These are phyloP conservation scores for Fusarium burgessii DNA, from an alignment of 2,329 filamentous ascomycete genomes.

Conservation along the genomic window DNA sequence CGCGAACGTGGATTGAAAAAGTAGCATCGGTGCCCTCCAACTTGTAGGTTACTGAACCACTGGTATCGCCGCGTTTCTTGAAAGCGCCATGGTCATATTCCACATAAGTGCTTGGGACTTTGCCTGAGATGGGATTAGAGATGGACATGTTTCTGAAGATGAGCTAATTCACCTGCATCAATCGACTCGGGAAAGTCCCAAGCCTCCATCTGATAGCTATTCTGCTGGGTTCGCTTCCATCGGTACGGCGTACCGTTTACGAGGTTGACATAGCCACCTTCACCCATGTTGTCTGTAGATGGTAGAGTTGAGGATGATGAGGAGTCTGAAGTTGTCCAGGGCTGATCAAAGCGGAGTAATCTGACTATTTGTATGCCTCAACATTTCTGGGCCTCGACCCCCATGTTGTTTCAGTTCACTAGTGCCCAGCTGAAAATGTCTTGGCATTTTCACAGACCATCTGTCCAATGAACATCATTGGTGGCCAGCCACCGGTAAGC, in stretches of 20 bases:
- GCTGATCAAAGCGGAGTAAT: background rate
- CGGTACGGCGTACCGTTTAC: conserved; percentile 23
- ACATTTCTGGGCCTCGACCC: background rate
- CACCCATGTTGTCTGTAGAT: background rate
- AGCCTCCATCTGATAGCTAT: conserved; percentile 14
- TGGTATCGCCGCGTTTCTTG: conserved; percentile 1
- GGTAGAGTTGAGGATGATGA: background rate
- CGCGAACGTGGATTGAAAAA: conserved; percentile 15
- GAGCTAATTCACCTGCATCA: background rate
- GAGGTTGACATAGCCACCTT: conserved; percentile 4
- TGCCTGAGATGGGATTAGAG: background rate
- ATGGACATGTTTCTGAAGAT: background rate
- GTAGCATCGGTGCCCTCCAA: conserved; percentile 5
- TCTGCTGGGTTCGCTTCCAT: conserved; percentile 8
- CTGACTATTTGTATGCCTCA: conserved; percentile 5
- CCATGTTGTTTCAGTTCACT: background rate
- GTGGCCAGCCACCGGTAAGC: background rate
- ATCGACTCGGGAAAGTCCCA: conserved; percentile 14
- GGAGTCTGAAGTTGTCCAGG: background rate
- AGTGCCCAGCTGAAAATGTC: conserved; percentile 4
- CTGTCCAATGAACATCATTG: background rate
- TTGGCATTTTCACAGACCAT: background rate
- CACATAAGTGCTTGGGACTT: background rate
- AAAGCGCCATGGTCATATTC: conserved; percentile 7
- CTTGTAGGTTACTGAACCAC: conserved; percentile 1